Base-by-base conservation (phyloP, 2,329 filamentous ascomycete species). In the Blastomyces parvus region DNA sequence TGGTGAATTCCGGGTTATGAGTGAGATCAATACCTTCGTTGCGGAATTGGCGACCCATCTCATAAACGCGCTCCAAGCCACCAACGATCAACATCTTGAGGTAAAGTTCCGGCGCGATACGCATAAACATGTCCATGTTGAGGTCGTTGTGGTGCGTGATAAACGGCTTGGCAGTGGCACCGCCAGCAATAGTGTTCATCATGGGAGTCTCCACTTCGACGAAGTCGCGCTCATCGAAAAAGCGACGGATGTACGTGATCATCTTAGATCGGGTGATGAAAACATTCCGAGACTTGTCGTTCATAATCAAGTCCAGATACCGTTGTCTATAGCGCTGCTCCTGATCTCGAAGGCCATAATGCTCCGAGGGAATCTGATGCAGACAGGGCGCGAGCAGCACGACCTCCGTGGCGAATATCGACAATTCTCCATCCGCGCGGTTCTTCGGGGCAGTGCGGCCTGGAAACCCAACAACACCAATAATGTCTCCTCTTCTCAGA, bases 1-100 rank as follows among this genome's bases (percentile, higher is more conserved):
- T 96, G 53, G 94, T 99, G 81, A 99, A 99, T 76, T 99, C 94
- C 48, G 90, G 94, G 81, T 97, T 99, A 82, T 99, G 94, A 8
- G 94, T 99, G 60, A 94, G 81, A 75, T 96, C 91, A 67, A 91
- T 88, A 64, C 89, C 88, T 77, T 96, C 92, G 73, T 99, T 99
- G 71, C 94, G 83, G 85, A 99, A 99, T 75, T 96, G 91, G 68
- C 91, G 88, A 67, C 94, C 94, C 66, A 99, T 86, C 76, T 99
- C 94, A 78, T 96, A 99, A 17, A 99, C 94, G 70, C 90, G 86
- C 80, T 96, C 90, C 52, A 97, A 83, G 64, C 93, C 94, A 72
- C 95, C 95, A 40, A 99, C 93, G 59, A 97, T 89, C 64, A 89
- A 82, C 86, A 95, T 91, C 88, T 99, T 99, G 71, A 99, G 87